Conservation (phyloP, 2,329 filamentous ascomycete genomes). For the Aspergillus uvarum region DNA sequence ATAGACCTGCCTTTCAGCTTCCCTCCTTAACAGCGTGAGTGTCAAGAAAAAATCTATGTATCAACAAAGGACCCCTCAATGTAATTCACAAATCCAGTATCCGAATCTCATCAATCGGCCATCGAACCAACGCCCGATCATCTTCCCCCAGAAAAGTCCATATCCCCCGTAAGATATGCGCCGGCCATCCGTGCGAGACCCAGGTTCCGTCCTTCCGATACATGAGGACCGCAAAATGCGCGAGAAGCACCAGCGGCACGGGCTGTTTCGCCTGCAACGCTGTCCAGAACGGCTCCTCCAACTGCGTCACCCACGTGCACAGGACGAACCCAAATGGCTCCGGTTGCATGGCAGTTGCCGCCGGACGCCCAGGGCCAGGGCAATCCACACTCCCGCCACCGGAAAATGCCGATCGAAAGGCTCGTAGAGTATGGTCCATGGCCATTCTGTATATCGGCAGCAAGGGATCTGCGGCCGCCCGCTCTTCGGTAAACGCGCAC, state of each 20-base stretch:
- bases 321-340: no score
- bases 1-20: no score
- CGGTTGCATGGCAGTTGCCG: neutral
- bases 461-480: no score
- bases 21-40: no score
- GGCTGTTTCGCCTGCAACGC: neutral
- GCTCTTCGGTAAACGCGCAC: no score
- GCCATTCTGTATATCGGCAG: no score
- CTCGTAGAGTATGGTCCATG: no score
- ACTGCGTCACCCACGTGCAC: neutral
- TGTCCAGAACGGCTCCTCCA: neutral
- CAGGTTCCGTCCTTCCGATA: neutral
- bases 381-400: no score
- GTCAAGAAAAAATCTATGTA: no score
- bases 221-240: neutral
- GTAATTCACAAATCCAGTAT: no score
- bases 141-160: neutral
- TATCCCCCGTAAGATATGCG: neutral
- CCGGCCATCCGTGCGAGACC: neutral
- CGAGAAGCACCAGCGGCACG: neutral
- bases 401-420: no score
- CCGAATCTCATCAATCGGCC: neutral
- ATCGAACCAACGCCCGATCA: neutral
- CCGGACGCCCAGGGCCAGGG: neutral
- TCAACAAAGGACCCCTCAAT: no score